Base-by-base conservation (phyloP, 2,329 filamentous ascomycete genomes). In the Zopfia rhizophila region DNA sequence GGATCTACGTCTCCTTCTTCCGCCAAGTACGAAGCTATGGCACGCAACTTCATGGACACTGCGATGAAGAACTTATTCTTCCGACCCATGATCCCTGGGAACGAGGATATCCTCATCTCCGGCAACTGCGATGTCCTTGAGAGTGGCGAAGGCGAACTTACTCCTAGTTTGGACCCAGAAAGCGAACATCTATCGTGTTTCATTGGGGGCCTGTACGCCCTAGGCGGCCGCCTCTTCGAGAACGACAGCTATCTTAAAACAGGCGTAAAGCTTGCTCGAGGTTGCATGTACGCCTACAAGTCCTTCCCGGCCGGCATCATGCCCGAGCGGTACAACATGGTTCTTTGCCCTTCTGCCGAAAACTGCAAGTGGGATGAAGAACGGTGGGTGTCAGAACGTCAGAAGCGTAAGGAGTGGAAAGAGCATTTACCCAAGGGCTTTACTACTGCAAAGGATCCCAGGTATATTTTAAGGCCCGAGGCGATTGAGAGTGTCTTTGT, bases 261-360 rank as follows among this genome's bases (percentile, higher is more conserved):
- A 22, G 82, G 80, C 14, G 70, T 70, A 40, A 79, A 82, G 58
- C 69, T 85, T 18, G 82, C 81, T 0, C 77, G 83, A 33, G 83
- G 81, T 11, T 85, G 82, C 61, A 75, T 82, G 19, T 85, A 82
- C 77, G 78, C 82, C 3, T 85, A 85, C 59, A 74, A 79, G 51
- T 73, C 76, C 3, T 77, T 80, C 7, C 76, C 76, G 1, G 74
- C 78, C 1, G 82, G 82, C 1, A 77, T 85, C 41, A 85, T 85
- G 82, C 81, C 82, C 0, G 83, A 85, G 56, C 65, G 72, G 22
- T 83, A 83, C 60, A 68, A 75, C 24, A 72, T 84, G 56, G 58
- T 79, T 5, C 74, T 80, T 3, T 86, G 83, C 55, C 60, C 58
- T 1, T 53, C 56, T 21, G 13, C 53, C 4, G 37, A 62, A 12